A percentile compares a stretch with the other conserved stretches of the same genome.
Evolutionary conservation across 768 basidiomycete species (phyloP).

Genomic region (Lenzites betulinus): DNA sequence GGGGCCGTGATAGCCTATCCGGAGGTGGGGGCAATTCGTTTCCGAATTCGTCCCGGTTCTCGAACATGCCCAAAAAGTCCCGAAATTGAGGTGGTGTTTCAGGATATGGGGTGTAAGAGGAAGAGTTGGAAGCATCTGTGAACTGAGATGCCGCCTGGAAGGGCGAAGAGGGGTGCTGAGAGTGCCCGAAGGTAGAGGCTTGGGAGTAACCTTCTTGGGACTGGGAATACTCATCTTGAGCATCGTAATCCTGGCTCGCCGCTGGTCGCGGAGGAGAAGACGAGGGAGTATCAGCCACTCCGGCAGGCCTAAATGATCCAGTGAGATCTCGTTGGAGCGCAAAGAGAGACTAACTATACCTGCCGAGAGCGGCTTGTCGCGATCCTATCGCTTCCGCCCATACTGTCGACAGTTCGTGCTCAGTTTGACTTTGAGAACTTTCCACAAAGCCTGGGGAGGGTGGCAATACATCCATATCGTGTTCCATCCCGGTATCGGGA

Average conservation of each 20-base stretch:
- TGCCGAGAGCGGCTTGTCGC: not conserved
- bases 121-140: not conserved
- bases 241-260: conserved; percentile 13
- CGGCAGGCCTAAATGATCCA: not conserved
- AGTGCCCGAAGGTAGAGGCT: not conserved
- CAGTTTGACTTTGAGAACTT: conserved; percentile 38
- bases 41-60: conserved; percentile 11
- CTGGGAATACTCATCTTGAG: conserved; percentile 14
- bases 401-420: conserved; percentile 28
- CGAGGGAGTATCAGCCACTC: not conserved
- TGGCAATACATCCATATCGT: not conserved
- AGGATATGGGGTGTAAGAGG: not conserved
- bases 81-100: conserved; percentile 5
- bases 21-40: not conserved
- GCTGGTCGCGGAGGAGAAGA: conserved; percentile 1
- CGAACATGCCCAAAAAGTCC: conserved; percentile 10
- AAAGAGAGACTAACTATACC: not conserved
- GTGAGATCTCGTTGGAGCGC: not conserved
- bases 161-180: not conserved
- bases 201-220: not conserved
- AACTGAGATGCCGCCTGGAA: not conserved
- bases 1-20: not conserved
- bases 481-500: not conserved
- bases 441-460: conserved; percentile 16
- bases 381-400: not conserved